phyloP scores from a whole-genome alignment of 768 basidiomycete genomes.

The Amanita subjunquillea region DNA sequence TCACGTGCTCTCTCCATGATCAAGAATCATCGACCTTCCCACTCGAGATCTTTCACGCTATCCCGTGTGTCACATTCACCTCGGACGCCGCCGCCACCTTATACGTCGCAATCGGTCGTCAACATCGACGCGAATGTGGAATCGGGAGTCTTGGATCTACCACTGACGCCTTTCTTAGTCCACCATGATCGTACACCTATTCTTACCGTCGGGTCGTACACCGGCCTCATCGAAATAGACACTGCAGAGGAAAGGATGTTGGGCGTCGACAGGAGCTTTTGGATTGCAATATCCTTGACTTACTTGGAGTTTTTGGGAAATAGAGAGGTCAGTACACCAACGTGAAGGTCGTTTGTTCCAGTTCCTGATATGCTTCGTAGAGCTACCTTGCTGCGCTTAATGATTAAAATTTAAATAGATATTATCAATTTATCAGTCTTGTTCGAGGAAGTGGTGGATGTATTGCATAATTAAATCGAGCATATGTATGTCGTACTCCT shows the following conservation, averaged over 20 bases:
- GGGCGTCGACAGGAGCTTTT: constrained; percentile 71
- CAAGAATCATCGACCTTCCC: constrained; percentile 40
- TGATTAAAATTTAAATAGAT: not conserved
- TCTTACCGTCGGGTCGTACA: constrained; percentile 43
- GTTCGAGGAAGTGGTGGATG: not conserved
- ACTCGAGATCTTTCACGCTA: constrained; percentile 55
- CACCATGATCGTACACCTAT: constrained; percentile 61
- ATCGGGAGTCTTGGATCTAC: constrained; percentile 7
- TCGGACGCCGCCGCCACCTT: constrained; percentile 26
- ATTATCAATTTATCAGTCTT: not conserved
- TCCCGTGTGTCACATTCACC: constrained; percentile 22
- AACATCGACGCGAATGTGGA: constrained; percentile 5
- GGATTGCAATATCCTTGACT: constrained; percentile 64
- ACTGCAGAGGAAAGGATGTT: constrained; percentile 40
- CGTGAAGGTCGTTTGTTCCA: not conserved
- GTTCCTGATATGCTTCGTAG: constrained; percentile 17
- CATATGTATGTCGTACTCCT: no score
- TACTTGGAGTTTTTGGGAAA: constrained; percentile 74
- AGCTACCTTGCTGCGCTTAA: constrained; percentile 41
- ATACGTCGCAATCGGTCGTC: constrained; percentile 14
- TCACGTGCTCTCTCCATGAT: constrained; percentile 39
- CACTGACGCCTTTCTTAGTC: constrained; percentile 20
- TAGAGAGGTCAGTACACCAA: constrained; percentile 47
- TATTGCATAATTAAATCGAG: not conserved
- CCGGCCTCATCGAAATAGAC: constrained; percentile 58